Evolutionary conservation across 2,329 filamentous ascomycete species (phyloP).

Genomic region (Trichoderma endophyticum): DNA sequence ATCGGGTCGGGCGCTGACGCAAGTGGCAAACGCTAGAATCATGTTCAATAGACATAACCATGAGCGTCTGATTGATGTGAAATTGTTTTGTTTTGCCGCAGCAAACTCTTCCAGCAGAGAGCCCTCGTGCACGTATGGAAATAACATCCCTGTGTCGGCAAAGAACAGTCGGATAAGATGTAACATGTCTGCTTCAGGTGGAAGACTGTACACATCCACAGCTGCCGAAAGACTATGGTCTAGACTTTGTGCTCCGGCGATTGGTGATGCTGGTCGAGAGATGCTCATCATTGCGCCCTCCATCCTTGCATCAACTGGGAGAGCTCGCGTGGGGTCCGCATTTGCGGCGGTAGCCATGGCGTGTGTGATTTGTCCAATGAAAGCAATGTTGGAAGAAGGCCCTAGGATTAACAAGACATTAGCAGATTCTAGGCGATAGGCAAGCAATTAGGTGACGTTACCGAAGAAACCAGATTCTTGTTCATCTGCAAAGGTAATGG

Average conservation of each 20-base stretch:
- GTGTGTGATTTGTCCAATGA: constrained; percentile 1
- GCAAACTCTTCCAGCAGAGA: neutral
- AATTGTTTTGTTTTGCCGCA: neutral
- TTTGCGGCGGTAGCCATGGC: neutral
- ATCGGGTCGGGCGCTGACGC: neutral
- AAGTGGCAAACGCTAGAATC: constrained; percentile 3
- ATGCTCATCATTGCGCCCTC: constrained; percentile 3
- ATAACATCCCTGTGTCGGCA: constrained; percentile 9
- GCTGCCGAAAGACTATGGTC: neutral
- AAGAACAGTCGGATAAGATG: constrained; percentile 7
- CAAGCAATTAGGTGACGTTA: neutral
- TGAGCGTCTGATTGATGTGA: neutral
- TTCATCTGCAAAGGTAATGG: constrained; percentile 10
- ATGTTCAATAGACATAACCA: constrained; percentile 6
- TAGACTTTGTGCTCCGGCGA: neutral
- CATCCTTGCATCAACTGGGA: neutral
- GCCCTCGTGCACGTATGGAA: constrained; percentile 8
- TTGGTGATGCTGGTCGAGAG: constrained; percentile 4
- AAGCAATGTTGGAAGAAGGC: constrained; percentile 4
- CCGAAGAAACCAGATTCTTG: constrained; percentile 10
- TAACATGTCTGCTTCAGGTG: neutral
- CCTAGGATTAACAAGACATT: neutral
- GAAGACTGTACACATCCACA: neutral
- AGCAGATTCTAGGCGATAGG: neutral
- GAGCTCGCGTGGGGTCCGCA: neutral